phyloP scores from a whole-genome alignment of 768 basidiomycete genomes.

The Strobilomyces echinocephalus region DNA sequence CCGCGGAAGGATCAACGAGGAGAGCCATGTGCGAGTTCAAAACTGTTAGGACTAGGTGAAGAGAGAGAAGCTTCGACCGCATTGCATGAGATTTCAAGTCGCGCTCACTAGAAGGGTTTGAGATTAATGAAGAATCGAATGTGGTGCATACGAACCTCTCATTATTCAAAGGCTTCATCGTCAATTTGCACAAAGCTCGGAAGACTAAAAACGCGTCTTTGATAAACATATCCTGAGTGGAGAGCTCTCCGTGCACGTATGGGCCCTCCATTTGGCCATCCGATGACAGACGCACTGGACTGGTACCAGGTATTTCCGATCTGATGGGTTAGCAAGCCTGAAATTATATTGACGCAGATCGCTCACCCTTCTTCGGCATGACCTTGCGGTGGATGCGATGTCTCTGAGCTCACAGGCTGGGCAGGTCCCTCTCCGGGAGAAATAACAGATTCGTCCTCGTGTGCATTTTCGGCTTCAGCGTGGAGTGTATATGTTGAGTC shows the following conservation, averaged over 20 bases:
- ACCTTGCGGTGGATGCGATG: neutral
- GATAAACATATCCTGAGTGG: conserved; percentile 83
- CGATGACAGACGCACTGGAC: conserved; percentile 22
- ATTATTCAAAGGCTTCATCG: conserved; percentile 92
- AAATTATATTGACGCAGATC: neutral
- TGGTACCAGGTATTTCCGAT: conserved; percentile 13
- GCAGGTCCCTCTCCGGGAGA: conserved; percentile 1
- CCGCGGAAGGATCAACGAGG: conserved; percentile 82
- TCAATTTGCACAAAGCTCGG: conserved; percentile 92
- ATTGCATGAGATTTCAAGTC: conserved; percentile 95
- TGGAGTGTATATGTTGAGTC: neutral
- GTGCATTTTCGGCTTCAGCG: conserved; percentile 2
- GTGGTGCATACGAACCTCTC: conserved; percentile 64
- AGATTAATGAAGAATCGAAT: conserved; percentile 9
- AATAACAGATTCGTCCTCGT: neutral
- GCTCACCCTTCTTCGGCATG: conserved; percentile 22
- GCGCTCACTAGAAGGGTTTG: conserved; percentile 61
- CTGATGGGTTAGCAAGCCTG: conserved; percentile 4
- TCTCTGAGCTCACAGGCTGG: neutral
- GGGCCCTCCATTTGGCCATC: conserved; percentile 17
- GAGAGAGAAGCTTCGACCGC: conserved; percentile 91
- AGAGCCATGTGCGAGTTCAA: conserved; percentile 87
- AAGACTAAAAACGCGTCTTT: conserved; percentile 99
- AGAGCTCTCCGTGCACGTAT: conserved; percentile 43
- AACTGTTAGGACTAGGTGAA: conserved; percentile 90